Evolutionary conservation across 2,329 filamentous ascomycete species (phyloP).

Genomic region (Trichoderma oligosporum): DNA sequence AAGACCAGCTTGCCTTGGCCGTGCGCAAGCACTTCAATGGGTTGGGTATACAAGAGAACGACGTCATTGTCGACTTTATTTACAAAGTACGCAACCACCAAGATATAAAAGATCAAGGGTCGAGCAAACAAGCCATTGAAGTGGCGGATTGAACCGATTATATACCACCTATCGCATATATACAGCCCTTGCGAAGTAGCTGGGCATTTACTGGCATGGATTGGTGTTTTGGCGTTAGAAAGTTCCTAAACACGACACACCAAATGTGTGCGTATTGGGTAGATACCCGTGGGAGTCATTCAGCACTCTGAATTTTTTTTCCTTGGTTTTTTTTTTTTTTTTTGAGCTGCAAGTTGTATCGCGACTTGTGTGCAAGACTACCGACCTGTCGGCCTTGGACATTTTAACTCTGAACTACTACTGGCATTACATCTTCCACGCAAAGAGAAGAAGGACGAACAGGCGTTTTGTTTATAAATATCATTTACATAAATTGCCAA

Average conservation of each 20-base stretch:
- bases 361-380: neutral
- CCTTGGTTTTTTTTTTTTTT: neutral
- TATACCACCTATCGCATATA: neutral
- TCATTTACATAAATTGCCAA: neutral
- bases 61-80: slow-evolving; percentile 75
- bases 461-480: neutral
- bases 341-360: neutral
- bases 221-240: slow-evolving; percentile 15
- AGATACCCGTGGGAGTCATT: slow-evolving; percentile 14
- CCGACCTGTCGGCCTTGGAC: neutral
- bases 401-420: neutral
- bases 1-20: slow-evolving; percentile 66
- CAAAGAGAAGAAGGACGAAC: slow-evolving; percentile 1
- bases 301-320: neutral
- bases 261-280: slow-evolving; percentile 5
- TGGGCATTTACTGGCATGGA: slow-evolving; percentile 9
- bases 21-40: slow-evolving; percentile 83
- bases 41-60: slow-evolving; percentile 73
- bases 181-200: neutral
- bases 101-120: slow-evolving; percentile 25
- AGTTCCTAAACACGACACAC: slow-evolving; percentile 8
- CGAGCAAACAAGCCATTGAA: slow-evolving; percentile 24
- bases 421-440: neutral
- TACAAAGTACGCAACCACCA: slow-evolving; percentile 56
- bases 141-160: slow-evolving; percentile 4